Base-by-base conservation (phyloP, 495 filamentous ascomycete genomes). In the Xylaria cubensis region DNA sequence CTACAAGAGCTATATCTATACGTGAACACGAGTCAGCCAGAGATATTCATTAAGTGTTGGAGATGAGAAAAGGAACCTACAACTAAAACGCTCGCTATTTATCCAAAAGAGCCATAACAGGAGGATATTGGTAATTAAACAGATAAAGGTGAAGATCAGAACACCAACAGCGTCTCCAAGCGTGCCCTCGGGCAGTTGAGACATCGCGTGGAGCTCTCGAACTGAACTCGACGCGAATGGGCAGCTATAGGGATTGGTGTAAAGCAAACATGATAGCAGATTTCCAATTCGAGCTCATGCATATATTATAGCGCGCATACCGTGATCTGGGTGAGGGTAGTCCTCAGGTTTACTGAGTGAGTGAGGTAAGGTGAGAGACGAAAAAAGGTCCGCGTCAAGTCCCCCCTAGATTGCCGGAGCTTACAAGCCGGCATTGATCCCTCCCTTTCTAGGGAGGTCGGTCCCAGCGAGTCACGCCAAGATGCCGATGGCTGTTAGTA, bases 91-190 rank as follows among this genome's bases (percentile, higher is more conserved):
- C 12, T 74, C 72, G 8, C 71, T 46, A 46, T 17, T 64, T 26
- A 65, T 51, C 72, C 72, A 74, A 29, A 64, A 65, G 7, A 74
- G 72, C 72, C 72, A 74, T 44, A 74, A 10, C 39, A 74, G 44
- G 51, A 74, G 46, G 26, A 71, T 50, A 41, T 74, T 74, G 39
- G 67, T 55, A 29, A 74, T 29, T 0, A 71, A 19, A 29, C 72
- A 74, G 24, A 71, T 42, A 12, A 74, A 74, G 17, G 72, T 74
- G 51, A 70, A 74, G 26, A 71, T 71, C 50, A 71, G 34, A 34
- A 71, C 69, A 26, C 61, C 69, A 24, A 64, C 62, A 1, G 69
- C 69, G 29, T 65, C 69, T 29, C 69, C 69, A 24, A 71, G 44
- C 61, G 69, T 66, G 69, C 61, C 69, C 32, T 71, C 69, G 26